A percentile compares a stretch with the other conserved stretches of the same genome.
These are phyloP conservation scores for Lasiodiplodia gonubiensis DNA, from an alignment of 2,329 filamentous ascomycete genomes.

Conservation along the genomic window DNA sequence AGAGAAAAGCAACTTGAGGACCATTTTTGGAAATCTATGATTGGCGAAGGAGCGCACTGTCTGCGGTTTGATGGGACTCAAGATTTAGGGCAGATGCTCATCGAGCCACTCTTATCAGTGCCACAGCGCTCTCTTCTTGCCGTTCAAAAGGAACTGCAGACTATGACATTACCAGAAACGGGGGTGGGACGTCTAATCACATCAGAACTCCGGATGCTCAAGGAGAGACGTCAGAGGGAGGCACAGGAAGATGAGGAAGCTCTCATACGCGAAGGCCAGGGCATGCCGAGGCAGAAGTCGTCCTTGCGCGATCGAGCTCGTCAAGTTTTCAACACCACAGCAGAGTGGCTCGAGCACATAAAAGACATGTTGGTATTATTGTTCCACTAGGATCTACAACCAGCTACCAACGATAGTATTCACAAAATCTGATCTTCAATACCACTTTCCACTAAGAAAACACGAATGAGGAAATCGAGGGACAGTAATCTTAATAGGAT, in stretches of 20 bases:
- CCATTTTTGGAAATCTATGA: not conserved
- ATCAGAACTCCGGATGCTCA: not conserved
- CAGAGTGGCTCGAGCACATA: too few relatives aligned
- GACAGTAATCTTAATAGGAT: too few relatives aligned
- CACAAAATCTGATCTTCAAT: too few relatives aligned
- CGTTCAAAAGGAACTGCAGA: not conserved
- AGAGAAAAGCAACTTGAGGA: not conserved
- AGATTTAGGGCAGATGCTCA: not conserved
- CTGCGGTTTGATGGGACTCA: not conserved
- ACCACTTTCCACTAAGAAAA: too few relatives aligned
- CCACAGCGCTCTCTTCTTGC: not conserved
- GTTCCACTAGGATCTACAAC: too few relatives aligned
- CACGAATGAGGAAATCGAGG: too few relatives aligned
- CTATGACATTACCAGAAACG: not conserved
- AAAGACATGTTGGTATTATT: too few relatives aligned
- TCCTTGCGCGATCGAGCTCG: too few relatives aligned
- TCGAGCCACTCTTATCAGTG: not conserved
- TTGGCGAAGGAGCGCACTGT: not conserved
- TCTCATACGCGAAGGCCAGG: too few relatives aligned
- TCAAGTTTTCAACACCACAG: too few relatives aligned
- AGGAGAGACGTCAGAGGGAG: not conserved
- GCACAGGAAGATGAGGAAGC: not conserved
- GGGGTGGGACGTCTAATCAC: not conserved
- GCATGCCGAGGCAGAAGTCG: too few relatives aligned
- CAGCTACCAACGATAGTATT: too few relatives aligned